Percentiles rank a stretch among this genome's conserved stretches.
These are phyloP conservation scores for Leavenworthia alabamica DNA, from an alignment of 345 rosid species.

Conservation along the genomic window DNA sequence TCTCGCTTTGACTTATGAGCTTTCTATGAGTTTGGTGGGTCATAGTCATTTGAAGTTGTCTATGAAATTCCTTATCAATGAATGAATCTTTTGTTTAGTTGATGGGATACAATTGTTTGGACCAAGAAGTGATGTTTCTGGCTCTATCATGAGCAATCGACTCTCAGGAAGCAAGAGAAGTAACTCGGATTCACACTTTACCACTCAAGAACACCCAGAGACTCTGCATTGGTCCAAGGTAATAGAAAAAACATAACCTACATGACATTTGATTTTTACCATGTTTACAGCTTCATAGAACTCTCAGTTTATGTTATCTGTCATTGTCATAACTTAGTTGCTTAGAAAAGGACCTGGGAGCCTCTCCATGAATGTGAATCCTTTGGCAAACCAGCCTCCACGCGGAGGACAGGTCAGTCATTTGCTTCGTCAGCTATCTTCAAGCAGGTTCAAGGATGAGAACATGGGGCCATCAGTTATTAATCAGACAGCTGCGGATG, in stretches of 20 bases:
- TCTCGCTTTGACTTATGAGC: too few relatives aligned
- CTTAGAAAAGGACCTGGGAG: conserved; percentile 52
- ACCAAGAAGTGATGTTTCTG: conserved; percentile 63
- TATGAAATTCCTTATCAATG: too few relatives aligned
- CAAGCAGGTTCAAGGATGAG: conserved; percentile 63
- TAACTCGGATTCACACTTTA: conserved; percentile 61
- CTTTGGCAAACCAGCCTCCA: conserved; percentile 48
- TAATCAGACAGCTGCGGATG: conserved; percentile 86
- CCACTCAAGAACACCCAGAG: conserved; percentile 63
- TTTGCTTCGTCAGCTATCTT: conserved; percentile 49
- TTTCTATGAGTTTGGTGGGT: too few relatives aligned
- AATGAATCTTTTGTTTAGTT: conserved; percentile 16
- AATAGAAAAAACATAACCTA: background rate
- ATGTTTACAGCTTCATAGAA: background rate
- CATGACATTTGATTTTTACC: background rate
- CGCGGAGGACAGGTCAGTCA: conserved; percentile 59
- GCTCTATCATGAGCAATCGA: conserved; percentile 55
- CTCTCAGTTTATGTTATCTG: background rate
- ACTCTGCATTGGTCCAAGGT: conserved; percentile 78
- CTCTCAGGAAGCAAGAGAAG: conserved; percentile 68
- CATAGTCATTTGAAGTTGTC: too few relatives aligned
- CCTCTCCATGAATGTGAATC: conserved; percentile 36
- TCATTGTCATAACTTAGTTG: conserved; percentile 37
- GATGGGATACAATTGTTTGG: conserved; percentile 82
- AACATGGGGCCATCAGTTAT: conserved; percentile 43